Evolutionary conservation across 305 asterid genomes (phyloP), one percentile per base, ranked within the genome.

Genomic region (Fraxinus velutina): DNA sequence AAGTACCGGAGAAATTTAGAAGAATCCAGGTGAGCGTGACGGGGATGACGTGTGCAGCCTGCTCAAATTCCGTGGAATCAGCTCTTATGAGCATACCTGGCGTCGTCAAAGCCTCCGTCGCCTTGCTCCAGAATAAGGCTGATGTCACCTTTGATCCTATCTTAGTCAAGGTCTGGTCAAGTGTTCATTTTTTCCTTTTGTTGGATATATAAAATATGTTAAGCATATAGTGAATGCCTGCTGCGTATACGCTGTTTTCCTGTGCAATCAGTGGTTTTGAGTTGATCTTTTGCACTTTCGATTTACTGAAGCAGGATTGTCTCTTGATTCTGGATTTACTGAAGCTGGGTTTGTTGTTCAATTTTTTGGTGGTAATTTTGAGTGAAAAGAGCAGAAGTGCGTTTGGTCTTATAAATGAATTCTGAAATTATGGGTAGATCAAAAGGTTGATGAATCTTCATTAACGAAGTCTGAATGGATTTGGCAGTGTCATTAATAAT

Each of bases 1-100:
- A 80, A 76, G 19, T 80, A 15, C 80, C 81, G 0, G 89, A 68
- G 36, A 84, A 86, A 89, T 85, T 92, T 84, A 90, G 87, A 82
- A 90, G 91, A 83, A 90, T 96, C 86, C 93, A 93, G 88, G 97
- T 91, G 75, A 84, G 91, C 80, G 97, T 96, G 7, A 90, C 88
- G 52, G 99, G 99, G 87, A 96, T 96, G 99, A 96, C 99, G 4
- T 96, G 99, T 86, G 97, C 99, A 3, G 98, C 99, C 30, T 96
- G 99, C 89, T 93, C 98, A 2, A 93, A 86, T 86, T 94, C 99
- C 70, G 98, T 96, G 15, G 98, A 94, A 87, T 90, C 92, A 82
- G 98, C 98, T 85, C 90, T 96, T 21, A 85, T 77, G 88, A 77
- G 85, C 81, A 62, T 93, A 0, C 80, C 88, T 81, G 99, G 99